These are phyloP conservation scores for Hymenotorrendiella dingleyae DNA, from an alignment of 2,329 filamentous ascomycete genomes.

Conservation along the genomic window DNA sequence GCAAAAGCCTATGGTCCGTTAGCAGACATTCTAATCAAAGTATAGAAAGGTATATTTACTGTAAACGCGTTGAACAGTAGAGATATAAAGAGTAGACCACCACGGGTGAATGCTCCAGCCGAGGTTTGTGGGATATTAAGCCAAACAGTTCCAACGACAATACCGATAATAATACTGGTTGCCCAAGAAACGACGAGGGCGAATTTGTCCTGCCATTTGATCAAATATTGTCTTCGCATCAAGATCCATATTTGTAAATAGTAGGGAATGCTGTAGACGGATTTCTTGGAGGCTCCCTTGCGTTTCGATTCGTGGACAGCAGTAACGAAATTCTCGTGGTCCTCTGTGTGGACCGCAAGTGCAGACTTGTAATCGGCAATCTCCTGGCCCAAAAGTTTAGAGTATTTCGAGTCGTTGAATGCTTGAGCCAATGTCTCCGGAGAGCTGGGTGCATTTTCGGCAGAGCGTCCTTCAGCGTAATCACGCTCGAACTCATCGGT, in stretches of 20 bases:
- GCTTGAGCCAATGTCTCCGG: slow-evolving; percentile 62
- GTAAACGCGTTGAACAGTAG: slow-evolving; percentile 85
- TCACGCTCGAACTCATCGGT: slow-evolving; percentile 80
- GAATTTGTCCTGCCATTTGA: slow-evolving; percentile 82
- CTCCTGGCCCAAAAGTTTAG: slow-evolving; percentile 52
- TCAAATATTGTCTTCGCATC: slow-evolving; percentile 76
- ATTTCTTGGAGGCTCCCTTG: slow-evolving; percentile 61
- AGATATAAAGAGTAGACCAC: slow-evolving; percentile 73
- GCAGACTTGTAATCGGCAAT: slow-evolving; percentile 63
- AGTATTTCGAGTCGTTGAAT: slow-evolving; percentile 59
- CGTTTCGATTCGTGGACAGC: slow-evolving; percentile 77
- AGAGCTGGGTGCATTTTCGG: slow-evolving; percentile 61
- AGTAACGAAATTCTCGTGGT: slow-evolving; percentile 68
- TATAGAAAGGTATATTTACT: no score
- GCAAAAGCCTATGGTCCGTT: no score
- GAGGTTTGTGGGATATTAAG: slow-evolving; percentile 60
- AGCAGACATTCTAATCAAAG: no score
- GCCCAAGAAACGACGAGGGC: slow-evolving; percentile 69
- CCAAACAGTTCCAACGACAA: slow-evolving; percentile 76
- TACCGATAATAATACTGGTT: slow-evolving; percentile 65
- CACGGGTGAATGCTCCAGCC: slow-evolving; percentile 71
- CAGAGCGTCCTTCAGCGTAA: slow-evolving; percentile 62
- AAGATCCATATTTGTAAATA: slow-evolving; percentile 76
- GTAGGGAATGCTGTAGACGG: slow-evolving; percentile 79
- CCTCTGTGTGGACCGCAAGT: slow-evolving; percentile 58